Evolutionary conservation across 2,329 filamentous ascomycete genomes (phyloP), one percentile per base, ranked within the genome.

Genomic region (Setomelanomma holmii): DNA sequence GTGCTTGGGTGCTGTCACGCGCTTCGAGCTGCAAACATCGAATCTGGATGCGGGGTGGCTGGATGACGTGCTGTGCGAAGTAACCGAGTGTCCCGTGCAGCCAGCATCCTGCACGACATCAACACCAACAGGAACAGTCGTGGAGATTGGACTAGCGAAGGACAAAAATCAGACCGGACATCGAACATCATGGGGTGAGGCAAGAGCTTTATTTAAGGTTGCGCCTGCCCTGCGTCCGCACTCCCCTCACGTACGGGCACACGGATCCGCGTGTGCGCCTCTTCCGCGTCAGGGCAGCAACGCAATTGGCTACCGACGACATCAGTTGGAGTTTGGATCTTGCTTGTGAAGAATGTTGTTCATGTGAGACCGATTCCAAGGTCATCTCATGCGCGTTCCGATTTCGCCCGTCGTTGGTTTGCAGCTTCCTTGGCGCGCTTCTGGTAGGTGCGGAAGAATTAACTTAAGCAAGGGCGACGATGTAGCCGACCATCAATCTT

Each of bases 11-110:
- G 27, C 44, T 36, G 53, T 56, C 50, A 56, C 46, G 55, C 53
- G 47, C 51, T 41, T 40, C 52, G 40, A 54, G 39, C 47, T 48
- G 48, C 51, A 23, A 42, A 50, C 51, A 56, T 49, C 36, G 43
- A 17, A 23, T 35, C 16, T 5, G 38, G 10, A 10, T 20, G 4
- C 8, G 22, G 14, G 14, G 48, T 19, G 35, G 27, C 45, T 40
- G 41, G 40, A 60, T 49, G 57, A 55, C 55, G 47, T 51, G 33
- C 30, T 24, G 30, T 33, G 40, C 41, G 45, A 43, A 33, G 33
- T 27, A 11, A 33, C n/a, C 21, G 38, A 21, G 38, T 8, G 38
- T 40, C 19, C n/a, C 20, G 17, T 35, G 38, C 38, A 35, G n/a
- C 16, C 16, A 23, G n/a, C 11, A n/a, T n/a, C 17, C 21, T 34